phyloP scores from a whole-genome alignment of 164 flowering plant genomes.

The Malania oleifera region DNA sequence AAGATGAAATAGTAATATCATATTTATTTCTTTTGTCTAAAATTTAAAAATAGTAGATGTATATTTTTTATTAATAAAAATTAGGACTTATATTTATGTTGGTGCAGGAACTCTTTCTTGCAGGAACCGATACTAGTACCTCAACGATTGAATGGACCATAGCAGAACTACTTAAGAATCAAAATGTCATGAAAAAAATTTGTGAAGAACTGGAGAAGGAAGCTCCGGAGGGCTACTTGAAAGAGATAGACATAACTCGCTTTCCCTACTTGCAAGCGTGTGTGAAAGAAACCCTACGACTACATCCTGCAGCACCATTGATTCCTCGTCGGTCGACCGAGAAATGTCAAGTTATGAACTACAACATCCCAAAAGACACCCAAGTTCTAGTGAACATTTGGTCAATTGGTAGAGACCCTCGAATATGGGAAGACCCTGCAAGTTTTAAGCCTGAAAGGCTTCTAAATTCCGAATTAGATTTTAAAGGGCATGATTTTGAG shows the following conservation, averaged over 20 bases:
- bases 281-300: slow-evolving; percentile 20
- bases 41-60: too few relatives aligned
- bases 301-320: slow-evolving; percentile 26
- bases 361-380: slow-evolving; percentile 21
- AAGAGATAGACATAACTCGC: slow-evolving; percentile 12
- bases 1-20: too few relatives aligned
- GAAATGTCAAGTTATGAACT: slow-evolving; percentile 19
- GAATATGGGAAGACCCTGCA: slow-evolving; percentile 20
- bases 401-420: slow-evolving; percentile 26
- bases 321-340: slow-evolving; percentile 20
- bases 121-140: slow-evolving; percentile 23
- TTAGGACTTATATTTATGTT: too few relatives aligned
- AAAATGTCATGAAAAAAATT: slow-evolving; percentile 1
- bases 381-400: slow-evolving; percentile 22
- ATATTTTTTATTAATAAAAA: too few relatives aligned
- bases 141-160: slow-evolving; percentile 29
- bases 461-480: slow-evolving; percentile 16
- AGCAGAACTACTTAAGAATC: slow-evolving; percentile 15
- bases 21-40: too few relatives aligned
- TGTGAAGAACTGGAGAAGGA: slow-evolving; percentile 1
- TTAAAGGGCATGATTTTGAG: slow-evolving; percentile 26
- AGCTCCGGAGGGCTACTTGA: slow-evolving; percentile 6
- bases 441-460: slow-evolving; percentile 25
- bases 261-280: slow-evolving; percentile 22
- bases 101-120: slow-evolving; percentile 25